phyloP scores from a whole-genome alignment of 2,329 filamentous ascomycete species.

The Allantophomopsis lycopodina region DNA sequence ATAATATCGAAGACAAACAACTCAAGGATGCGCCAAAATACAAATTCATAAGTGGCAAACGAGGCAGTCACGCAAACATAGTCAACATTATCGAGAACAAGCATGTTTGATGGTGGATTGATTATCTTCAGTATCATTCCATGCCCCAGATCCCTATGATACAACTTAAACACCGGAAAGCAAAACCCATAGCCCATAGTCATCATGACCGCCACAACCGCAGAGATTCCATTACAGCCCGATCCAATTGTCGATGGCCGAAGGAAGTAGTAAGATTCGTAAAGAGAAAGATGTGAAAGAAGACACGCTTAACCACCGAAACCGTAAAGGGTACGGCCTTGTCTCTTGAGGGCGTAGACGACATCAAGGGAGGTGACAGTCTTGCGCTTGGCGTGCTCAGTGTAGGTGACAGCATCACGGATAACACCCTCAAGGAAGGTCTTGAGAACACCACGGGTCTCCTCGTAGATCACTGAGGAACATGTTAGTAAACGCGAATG shows the following conservation, averaged over 20 bases:
- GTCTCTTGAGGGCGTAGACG: slow-evolving; percentile 52
- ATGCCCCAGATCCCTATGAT: slow-evolving; percentile 16
- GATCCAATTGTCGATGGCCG: slow-evolving; percentile 6
- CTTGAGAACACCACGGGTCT: slow-evolving; percentile 68
- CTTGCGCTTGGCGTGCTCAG: slow-evolving; percentile 72
- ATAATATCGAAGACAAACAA: too few relatives aligned
- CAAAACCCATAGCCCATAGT: slow-evolving; percentile 12
- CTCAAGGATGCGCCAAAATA: too few relatives aligned
- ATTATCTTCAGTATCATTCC: slow-evolving; percentile 8
- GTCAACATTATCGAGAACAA: too few relatives aligned
- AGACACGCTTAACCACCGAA: slow-evolving; percentile 42
- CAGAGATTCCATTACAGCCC: slow-evolving; percentile 3
- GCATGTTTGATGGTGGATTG: slow-evolving; percentile 4
- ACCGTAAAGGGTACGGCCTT: slow-evolving; percentile 54
- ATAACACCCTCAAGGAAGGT: slow-evolving; percentile 70
- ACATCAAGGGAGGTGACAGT: slow-evolving; percentile 53
- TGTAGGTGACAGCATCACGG: slow-evolving; percentile 68
- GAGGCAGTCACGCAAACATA: too few relatives aligned
- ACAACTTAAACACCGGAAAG: slow-evolving; percentile 15
- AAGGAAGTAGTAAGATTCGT: slow-evolving; percentile 12
- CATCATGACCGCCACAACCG: slow-evolving; percentile 2
- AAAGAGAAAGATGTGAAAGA: slow-evolving; percentile 8
- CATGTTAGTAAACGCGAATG: slow-evolving; percentile 6
- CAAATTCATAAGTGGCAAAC: too few relatives aligned
- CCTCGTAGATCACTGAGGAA: slow-evolving; percentile 60